Evolutionary conservation across 2,329 filamentous ascomycete species (phyloP).

Genomic region (Plectosphaerella plurivora): DNA sequence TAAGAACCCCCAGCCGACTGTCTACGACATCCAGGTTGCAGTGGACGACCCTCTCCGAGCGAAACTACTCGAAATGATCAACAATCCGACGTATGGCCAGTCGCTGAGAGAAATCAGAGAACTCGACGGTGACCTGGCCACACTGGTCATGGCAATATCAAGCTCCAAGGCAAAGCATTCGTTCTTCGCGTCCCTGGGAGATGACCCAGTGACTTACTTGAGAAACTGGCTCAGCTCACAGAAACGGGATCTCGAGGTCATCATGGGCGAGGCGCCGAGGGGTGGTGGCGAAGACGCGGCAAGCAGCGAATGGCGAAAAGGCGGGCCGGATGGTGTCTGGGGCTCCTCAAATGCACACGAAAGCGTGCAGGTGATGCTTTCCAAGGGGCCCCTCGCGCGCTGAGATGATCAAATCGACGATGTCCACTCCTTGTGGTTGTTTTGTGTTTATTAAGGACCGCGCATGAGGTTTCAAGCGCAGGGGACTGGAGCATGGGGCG

Average conservation of each 20-base stretch:
- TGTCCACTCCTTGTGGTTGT: no score
- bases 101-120: constrained; percentile 71
- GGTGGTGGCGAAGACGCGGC: constrained; percentile 51
- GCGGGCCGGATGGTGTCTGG: constrained; percentile 52
- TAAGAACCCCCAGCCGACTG: constrained; percentile 67
- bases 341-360: constrained; percentile 54
- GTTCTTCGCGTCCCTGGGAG: constrained; percentile 74
- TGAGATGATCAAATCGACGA: no score
- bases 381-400: constrained; percentile 37
- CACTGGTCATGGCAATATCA: constrained; percentile 75
- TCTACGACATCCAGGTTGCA: constrained; percentile 85
- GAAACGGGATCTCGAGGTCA: constrained; percentile 82
- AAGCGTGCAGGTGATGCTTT: constrained; percentile 58
- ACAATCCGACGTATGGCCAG: constrained; percentile 64
- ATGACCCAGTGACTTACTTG: constrained; percentile 81
- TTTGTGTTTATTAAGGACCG: no score
- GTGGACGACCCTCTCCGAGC: constrained; percentile 77
- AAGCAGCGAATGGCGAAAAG: constrained; percentile 66
- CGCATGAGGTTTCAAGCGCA: no score
- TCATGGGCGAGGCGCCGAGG: constrained; percentile 74
- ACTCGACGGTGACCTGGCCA: constrained; percentile 81
- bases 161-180: constrained; percentile 86
- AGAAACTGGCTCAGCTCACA: constrained; percentile 87
- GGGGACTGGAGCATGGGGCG: no score
- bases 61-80: constrained; percentile 60